Evolutionary conservation across 164 flowering plant genomes (phyloP).

Genomic region (Chimonanthus praecox): DNA sequence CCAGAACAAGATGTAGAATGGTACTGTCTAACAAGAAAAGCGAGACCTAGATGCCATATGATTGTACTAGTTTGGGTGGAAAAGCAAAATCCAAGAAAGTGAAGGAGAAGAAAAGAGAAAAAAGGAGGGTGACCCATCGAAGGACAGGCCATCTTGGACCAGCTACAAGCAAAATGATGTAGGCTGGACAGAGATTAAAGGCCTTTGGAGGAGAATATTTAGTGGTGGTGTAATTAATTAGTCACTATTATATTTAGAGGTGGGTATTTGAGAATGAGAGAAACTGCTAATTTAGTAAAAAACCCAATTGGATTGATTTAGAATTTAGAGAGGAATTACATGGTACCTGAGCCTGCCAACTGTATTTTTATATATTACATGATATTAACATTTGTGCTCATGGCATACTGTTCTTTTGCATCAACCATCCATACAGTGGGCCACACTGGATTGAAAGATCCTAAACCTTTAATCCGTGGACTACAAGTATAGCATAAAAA

Average conservation of each 20-base stretch:
- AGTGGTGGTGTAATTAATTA: conserved; percentile 1
- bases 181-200: conserved; percentile 23
- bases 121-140: conserved; percentile 12
- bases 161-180: conserved; percentile 42
- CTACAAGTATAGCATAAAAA: no score
- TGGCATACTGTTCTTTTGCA: no score
- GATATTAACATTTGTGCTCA: no score
- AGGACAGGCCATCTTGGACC: conserved; percentile 30
- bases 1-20: not conserved
- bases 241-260: conserved; percentile 14
- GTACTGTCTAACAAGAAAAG: not conserved
- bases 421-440: no score
- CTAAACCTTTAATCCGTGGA: no score
- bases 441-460: no score
- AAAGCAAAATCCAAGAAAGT: not conserved
- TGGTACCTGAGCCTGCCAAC: no score
- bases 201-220: conserved; percentile 16
- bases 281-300: conserved; percentile 38
- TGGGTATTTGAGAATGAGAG: conserved; percentile 26
- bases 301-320: no score
- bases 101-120: not conserved
- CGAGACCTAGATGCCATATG: not conserved
- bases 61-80: not conserved
- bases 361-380: no score
- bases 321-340: no score